Evolutionary conservation across 164 flowering plant genomes (phyloP), one percentile per base, ranked within the genome.

Genomic region (Aristolochia contorta): DNA sequence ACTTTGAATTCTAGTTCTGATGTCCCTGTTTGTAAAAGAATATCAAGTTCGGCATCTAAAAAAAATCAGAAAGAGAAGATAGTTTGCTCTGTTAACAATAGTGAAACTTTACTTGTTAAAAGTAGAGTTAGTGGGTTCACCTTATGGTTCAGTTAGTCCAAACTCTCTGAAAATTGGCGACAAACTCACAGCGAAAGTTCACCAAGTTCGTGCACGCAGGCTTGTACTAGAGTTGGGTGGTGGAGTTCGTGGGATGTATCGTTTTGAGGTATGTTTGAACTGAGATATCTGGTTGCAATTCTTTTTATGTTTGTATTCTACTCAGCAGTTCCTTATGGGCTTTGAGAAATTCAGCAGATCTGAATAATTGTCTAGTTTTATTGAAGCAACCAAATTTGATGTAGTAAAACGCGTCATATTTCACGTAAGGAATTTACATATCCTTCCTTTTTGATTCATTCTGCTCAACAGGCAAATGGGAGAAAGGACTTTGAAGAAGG

Each of bases 211-310:
- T 50, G 68, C 79, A 7, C 91, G 63, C 54, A 97, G 99, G 24
- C 65, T 93, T 59, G 91, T 94, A 47, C 89, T 94, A 67, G 86
- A 90, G 75, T 74, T 90, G 82, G 91, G 88, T 30, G 77, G 80
- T 62, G 89, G 85, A 65, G 60, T 88, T 57, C 84, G 77, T 58
- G 99, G 95, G 54, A 88, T 90, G 96, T 84, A 78, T 62, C 75
- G 77, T 41, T 90, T 85, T 80, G 83, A 90, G 95, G 99, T 94
- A 77, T 59, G 33, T 43, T 23, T 32, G 20, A 7, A 5, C 25
- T 27, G 25, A 30, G 4, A 49, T n/a, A 37, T 56, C 12, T 16
- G 27, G 5, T 24, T 25, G 18, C 16, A 9, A 13, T 23, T 16
- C 21, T 45, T 10, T 4, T 6, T 1, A 9, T 43, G 43, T 30